Conservation (phyloP, 2,329 filamentous ascomycete genomes). For the Paraphoma sp. region DNA sequence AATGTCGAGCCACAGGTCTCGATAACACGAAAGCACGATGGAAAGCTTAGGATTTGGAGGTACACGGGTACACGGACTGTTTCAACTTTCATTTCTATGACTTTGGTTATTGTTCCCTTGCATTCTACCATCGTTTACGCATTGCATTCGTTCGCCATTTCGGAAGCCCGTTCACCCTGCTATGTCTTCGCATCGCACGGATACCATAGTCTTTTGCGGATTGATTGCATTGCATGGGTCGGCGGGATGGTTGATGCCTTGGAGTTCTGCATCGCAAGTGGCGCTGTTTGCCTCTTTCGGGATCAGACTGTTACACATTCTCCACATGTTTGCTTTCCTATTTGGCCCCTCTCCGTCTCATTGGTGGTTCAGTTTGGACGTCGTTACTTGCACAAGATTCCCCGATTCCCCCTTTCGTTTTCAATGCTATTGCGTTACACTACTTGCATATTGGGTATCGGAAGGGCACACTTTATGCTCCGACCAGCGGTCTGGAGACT, state of each 20-base stretch:
- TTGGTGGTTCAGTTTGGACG: constrained; percentile 22
- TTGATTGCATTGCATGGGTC: constrained; percentile 40
- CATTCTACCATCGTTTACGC: constrained; percentile 14
- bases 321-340: constrained; percentile 4
- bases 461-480: constrained; percentile 17
- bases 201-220: constrained; percentile 22
- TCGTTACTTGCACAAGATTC: constrained; percentile 37
- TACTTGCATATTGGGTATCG: constrained; percentile 24
- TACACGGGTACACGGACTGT: constrained; percentile 9
- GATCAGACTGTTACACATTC: constrained; percentile 17
- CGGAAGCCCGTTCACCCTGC: constrained; percentile 26
- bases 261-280: constrained; percentile 30
- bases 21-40: constrained; percentile 22
- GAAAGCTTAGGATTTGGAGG: constrained; percentile 5
- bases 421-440: constrained; percentile 12
- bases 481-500: constrained; percentile 6
- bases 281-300: constrained; percentile 17
- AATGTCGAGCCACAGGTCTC: constrained; percentile 15
- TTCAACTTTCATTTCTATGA: constrained; percentile 16
- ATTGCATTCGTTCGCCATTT: constrained; percentile 29
- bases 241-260: constrained; percentile 23
- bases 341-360: constrained; percentile 16
- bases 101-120: constrained; percentile 14
- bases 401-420: constrained; percentile 25
- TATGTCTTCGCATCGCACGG: constrained; percentile 20